phyloP scores from a whole-genome alignment of 202 grass and related monocot genomes.

The Setaria viridis region DNA sequence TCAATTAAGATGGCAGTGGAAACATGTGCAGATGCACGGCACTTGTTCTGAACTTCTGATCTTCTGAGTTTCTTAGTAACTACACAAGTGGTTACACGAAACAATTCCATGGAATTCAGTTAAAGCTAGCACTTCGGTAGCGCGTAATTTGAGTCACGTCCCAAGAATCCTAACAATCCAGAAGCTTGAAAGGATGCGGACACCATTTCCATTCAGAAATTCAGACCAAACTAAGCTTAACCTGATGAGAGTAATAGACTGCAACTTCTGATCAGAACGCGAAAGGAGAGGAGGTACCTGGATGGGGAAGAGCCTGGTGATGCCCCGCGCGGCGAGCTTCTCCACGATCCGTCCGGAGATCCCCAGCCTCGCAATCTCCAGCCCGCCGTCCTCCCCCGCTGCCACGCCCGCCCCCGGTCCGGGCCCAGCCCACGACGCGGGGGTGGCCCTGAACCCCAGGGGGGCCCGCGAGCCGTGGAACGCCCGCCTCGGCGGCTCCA shows the following conservation, averaged over 20 bases:
- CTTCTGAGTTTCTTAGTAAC: no score
- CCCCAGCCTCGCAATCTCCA: slow-evolving; percentile 80
- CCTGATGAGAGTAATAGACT: neutral
- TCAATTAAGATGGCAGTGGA: neutral
- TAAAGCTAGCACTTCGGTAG: neutral
- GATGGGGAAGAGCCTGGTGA: slow-evolving; percentile 94
- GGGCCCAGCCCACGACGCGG: slow-evolving; percentile 10
- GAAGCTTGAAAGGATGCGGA: neutral
- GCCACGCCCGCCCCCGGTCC: slow-evolving; percentile 45
- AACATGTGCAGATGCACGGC: no score
- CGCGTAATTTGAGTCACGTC: neutral
- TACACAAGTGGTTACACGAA: neutral
- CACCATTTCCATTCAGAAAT: neutral
- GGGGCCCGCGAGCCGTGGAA: slow-evolving; percentile 54
- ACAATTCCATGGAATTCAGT: neutral
- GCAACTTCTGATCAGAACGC: neutral
- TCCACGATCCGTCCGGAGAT: slow-evolving; percentile 79
- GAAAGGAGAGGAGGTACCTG: slow-evolving; percentile 51
- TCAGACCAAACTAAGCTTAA: neutral
- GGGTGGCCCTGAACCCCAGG: slow-evolving; percentile 60
- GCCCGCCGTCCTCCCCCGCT: slow-evolving; percentile 58
- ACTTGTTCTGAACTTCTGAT: no score
- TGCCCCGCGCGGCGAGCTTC: slow-evolving; percentile 67
- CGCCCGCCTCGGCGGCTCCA: slow-evolving; percentile 47
- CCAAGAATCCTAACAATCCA: neutral